Evolutionary conservation across 1,284 basidiomycete species (phyloP).

Genomic region (Inonotus hispidus): DNA sequence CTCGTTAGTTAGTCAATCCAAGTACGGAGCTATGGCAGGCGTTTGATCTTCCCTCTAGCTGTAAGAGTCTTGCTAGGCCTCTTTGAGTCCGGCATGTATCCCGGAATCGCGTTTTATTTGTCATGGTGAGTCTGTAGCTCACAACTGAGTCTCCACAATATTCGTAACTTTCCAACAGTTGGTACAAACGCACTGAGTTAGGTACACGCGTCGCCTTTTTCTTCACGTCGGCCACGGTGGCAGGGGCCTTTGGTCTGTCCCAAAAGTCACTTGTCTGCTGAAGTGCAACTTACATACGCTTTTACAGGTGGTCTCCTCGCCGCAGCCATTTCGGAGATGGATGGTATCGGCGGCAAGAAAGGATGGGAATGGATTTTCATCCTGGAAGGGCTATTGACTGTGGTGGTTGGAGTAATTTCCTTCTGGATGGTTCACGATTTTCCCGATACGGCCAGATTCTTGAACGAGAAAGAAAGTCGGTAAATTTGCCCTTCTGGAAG

Average conservation of each 20-base stretch:
- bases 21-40: neutral
- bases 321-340: slow-evolving; percentile 64
- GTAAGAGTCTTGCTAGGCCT: slow-evolving; percentile 46
- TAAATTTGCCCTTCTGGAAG: neutral
- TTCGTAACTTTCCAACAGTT: slow-evolving; percentile 30
- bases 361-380: slow-evolving; percentile 72
- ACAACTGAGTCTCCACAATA: neutral
- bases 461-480: slow-evolving; percentile 44
- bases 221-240: slow-evolving; percentile 64
- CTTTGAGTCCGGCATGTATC: slow-evolving; percentile 49
- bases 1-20: slow-evolving; percentile 36
- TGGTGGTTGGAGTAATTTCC: slow-evolving; percentile 43
- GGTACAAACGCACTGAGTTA: slow-evolving; percentile 58
- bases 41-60: slow-evolving; percentile 27
- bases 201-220: slow-evolving; percentile 57
- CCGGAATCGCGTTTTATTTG: slow-evolving; percentile 52
- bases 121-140: slow-evolving; percentile 35
- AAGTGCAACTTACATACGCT: neutral
- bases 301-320: slow-evolving; percentile 51
- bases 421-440: slow-evolving; percentile 58
- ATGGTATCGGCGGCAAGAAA: slow-evolving; percentile 56
- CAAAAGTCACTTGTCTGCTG: neutral
- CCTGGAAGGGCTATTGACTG: slow-evolving; percentile 67
- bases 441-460: slow-evolving; percentile 53
- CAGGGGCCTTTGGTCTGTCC: slow-evolving; percentile 59